These are phyloP conservation scores for Haberlea rhodopensis DNA, from an alignment of 257 asterid genomes.

Conservation along the genomic window DNA sequence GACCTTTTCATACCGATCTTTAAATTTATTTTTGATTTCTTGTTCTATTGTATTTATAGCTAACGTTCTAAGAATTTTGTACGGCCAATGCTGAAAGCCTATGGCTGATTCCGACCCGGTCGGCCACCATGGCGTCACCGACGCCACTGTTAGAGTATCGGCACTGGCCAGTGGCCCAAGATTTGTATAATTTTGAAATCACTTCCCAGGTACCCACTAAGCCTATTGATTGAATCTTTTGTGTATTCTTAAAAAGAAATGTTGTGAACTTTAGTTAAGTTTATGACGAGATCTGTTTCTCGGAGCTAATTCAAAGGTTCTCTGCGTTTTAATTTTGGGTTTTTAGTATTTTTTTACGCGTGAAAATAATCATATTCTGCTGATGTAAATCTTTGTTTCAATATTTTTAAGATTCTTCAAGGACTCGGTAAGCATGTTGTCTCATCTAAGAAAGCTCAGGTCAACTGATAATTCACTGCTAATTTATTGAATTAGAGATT, in stretches of 20 bases:
- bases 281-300: conserved; percentile 2
- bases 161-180: conserved; percentile 78
- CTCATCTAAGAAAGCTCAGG: too few relatives aligned
- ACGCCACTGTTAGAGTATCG: conserved; percentile 54
- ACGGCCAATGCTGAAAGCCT: conserved; percentile 45
- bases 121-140: conserved; percentile 65
- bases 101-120: conserved; percentile 47
- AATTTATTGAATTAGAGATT: too few relatives aligned
- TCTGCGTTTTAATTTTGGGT: background rate
- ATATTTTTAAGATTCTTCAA: too few relatives aligned
- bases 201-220: conserved; percentile 53
- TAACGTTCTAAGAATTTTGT: conserved; percentile 64
- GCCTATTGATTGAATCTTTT: background rate
- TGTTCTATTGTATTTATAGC: too few relatives aligned
- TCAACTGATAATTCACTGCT: too few relatives aligned
- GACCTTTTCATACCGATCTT: too few relatives aligned
- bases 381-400: too few relatives aligned
- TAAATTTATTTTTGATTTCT: too few relatives aligned
- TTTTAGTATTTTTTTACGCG: background rate
- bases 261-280: too few relatives aligned
- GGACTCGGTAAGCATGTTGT: too few relatives aligned
- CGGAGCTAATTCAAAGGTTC: background rate
- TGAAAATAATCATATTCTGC: too few relatives aligned
- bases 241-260: background rate
- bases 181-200: conserved; percentile 83